Evolutionary conservation across 495 filamentous ascomycete genomes (phyloP).

Genomic region (Tuber microsphaerosporum): DNA sequence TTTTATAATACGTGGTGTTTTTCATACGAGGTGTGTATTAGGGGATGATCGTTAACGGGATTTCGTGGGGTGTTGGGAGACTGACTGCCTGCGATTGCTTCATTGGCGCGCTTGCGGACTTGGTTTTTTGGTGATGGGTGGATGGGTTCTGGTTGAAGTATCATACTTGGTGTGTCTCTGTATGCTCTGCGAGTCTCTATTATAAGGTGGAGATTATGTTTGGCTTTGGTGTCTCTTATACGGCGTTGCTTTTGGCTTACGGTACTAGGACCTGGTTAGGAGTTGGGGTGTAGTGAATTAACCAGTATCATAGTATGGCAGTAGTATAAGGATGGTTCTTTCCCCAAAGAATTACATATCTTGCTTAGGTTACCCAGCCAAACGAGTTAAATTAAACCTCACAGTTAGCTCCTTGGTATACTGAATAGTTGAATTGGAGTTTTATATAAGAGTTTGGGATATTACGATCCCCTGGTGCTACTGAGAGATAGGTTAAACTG

Average conservation of each 20-base stretch:
- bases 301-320: neutral
- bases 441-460: neutral
- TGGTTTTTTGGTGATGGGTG: neutral
- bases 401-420: neutral
- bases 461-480: neutral
- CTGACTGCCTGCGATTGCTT: neutral
- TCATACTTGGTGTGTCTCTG: neutral
- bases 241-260: neutral
- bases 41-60: too few relatives aligned
- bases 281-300: neutral
- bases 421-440: neutral
- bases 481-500: neutral
- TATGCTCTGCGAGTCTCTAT: neutral
- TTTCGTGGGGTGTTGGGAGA: neutral
- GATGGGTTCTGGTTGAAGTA: neutral
- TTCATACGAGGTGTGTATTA: too few relatives aligned
- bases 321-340: neutral
- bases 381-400: too few relatives aligned
- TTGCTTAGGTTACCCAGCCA: neutral
- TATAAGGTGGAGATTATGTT: neutral
- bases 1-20: too few relatives aligned
- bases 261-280: neutral
- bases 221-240: neutral
- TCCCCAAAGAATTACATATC: neutral
- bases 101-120: neutral